Conservation (phyloP, 352 stramenopile genomes). For the Pythium pyrilobum region DNA sequence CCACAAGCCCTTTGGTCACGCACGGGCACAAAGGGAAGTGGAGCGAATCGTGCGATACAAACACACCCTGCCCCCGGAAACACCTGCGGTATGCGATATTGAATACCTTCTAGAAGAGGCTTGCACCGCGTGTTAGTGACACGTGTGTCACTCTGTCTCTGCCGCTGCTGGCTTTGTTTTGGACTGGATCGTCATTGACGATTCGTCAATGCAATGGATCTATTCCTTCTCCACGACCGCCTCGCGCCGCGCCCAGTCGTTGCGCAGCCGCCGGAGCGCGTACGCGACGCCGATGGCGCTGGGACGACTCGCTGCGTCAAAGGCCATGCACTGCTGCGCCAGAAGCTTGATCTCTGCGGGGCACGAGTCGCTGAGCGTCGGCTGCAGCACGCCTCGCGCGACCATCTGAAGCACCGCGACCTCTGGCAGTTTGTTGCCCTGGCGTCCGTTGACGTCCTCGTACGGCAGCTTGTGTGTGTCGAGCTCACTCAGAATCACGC, state of each 20-base stretch:
- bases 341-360: conserved; percentile 12
- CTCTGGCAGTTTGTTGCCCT: conserved; percentile 21
- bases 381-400: conserved; percentile 13
- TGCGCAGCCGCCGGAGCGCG: background rate
- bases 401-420: conserved; percentile 32
- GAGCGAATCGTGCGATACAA: no score
- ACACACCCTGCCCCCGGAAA: no score
- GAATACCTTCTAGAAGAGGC: no score
- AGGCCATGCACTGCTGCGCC: conserved; percentile 17
- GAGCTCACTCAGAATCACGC: conserved; percentile 47
- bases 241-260: background rate
- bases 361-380: conserved; percentile 10
- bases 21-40: no score
- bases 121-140: no score
- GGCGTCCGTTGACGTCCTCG: conserved; percentile 19
- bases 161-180: no score
- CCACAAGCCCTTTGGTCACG: no score
- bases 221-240: no score
- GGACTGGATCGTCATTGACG: no score
- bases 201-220: no score
- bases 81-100: no score
- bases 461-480: conserved; percentile 53
- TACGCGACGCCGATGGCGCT: conserved; percentile 14
- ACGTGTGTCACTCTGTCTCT: background rate
- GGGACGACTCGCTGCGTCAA: conserved; percentile 13